Evolutionary conservation across 2,329 filamentous ascomycete species (phyloP), one percentile per base, ranked within the genome.

Genomic region (Hymenoscyphus fraxineus): DNA sequence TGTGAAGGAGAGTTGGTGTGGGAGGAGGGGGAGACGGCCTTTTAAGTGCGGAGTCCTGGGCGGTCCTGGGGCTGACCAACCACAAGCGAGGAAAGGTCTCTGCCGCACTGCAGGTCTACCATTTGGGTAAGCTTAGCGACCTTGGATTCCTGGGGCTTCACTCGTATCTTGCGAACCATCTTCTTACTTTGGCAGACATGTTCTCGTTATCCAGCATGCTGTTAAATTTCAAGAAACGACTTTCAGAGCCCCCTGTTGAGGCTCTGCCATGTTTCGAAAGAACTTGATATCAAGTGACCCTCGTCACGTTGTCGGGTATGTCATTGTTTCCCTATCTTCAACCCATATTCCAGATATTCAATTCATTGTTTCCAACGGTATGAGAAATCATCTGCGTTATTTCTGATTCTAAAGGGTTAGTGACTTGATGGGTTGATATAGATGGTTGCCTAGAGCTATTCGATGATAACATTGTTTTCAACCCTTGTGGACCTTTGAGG

Each of bases 1-100:
- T 67, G 68, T 70, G 67, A 60, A 64, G 73, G 71, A 69, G 73
- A 69, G 68, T 64, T 72, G 67, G 69, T 64, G 65, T 67, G 65
- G 62, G 62, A 67, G 69, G 71, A 19, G 71, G 71, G 68, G 57
- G 65, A 61, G 61, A 63, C 59, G 67, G 68, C 66, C 71, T 73
- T 73, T 74, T 72, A 70, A 59, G 67, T 69, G 66, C 51, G 62
- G 63, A 61, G 41, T 63, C 60, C 60, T 63, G 51, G 32, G 51
- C 22, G 31, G 19, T 47, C 58, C 61, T 58, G 57, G 39, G 40
- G 31, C 47, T 57, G 60, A 58, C 70, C 69, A 70, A 71, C 66
- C 61, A 67, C 40, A 61, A 56, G 56, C 60, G 22, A 59, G 58
- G 54, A 65, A 60, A 32, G n/a, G n/a, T 58, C 59, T 51, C 41